Evolutionary conservation across 2,329 filamentous ascomycete species (phyloP).

Genomic region (Tolypocladium tundrense): DNA sequence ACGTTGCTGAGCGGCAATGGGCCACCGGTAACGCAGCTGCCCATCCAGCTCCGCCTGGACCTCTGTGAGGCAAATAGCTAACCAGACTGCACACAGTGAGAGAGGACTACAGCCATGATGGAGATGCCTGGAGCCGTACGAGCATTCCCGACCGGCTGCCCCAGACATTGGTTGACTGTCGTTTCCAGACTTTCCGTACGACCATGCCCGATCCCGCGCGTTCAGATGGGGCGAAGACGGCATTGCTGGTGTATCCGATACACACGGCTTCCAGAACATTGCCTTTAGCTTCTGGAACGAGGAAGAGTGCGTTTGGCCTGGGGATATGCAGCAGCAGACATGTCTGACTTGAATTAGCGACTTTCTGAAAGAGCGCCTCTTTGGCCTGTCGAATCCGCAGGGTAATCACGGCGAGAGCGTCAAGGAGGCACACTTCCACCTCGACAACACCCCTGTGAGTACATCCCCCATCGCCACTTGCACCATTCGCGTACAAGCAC

Average conservation of each 20-base stretch:
- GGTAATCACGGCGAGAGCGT: conserved; percentile 95
- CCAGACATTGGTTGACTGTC: conserved; percentile 5
- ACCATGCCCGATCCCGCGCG: conserved; percentile 77
- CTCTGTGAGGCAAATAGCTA: conserved; percentile 10
- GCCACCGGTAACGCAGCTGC: conserved; percentile 58
- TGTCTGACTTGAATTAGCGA: conserved; percentile 43
- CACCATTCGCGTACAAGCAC: conserved; percentile 3
- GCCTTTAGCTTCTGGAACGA: conserved; percentile 97
- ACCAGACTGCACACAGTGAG: conserved; percentile 41
- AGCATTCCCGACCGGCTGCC: conserved; percentile 14
- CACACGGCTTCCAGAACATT: conserved; percentile 84
- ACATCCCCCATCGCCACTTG: not conserved
- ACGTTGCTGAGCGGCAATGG: conserved; percentile 91
- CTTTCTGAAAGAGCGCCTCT: conserved; percentile 89
- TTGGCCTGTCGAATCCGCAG: conserved; percentile 90
- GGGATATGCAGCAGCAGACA: not conserved
- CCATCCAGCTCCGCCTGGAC: conserved; percentile 2
- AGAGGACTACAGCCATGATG: conserved; percentile 83
- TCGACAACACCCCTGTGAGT: conserved; percentile 77
- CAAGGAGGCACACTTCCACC: conserved; percentile 93
- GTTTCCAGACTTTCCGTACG: conserved; percentile 75
- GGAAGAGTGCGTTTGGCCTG: conserved; percentile 55
- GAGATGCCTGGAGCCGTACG: conserved; percentile 93
- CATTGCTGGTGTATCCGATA: conserved; percentile 87
- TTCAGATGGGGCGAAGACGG: conserved; percentile 97